Percentiles rank a stretch among this genome's conserved stretches.
Evolutionary conservation across 2,329 filamentous ascomycete genomes (phyloP).

Genomic region (Colletotrichum cereale): DNA sequence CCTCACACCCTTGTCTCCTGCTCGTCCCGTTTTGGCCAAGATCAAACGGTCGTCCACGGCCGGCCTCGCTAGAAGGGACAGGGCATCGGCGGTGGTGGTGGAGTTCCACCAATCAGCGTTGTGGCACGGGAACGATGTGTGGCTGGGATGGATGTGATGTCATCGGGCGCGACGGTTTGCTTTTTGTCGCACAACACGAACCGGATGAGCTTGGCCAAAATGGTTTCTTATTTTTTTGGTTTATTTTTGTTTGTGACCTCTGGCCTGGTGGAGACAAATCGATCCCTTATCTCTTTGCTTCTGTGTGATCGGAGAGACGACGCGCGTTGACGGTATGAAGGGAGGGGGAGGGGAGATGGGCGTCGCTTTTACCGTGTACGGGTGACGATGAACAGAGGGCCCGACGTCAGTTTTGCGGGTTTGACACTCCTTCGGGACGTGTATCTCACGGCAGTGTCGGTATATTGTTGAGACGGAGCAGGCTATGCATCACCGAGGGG

Average conservation of each 20-base stretch:
- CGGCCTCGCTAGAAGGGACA: not conserved
- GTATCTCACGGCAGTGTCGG: not conserved
- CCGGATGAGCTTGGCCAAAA: too few species aligned
- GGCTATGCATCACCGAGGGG: not conserved
- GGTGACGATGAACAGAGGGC: constrained; percentile 5
- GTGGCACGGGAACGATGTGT: constrained; percentile 22
- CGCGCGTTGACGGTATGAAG: not conserved
- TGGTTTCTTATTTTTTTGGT: not conserved
- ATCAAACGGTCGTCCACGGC: not conserved
- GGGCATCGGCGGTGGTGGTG: too few species aligned
- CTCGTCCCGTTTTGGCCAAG: not conserved
- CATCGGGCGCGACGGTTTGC: constrained; percentile 16
- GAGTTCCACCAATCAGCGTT: constrained; percentile 19
- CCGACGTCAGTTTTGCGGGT: constrained; percentile 28
- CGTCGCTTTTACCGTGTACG: constrained; percentile 10
- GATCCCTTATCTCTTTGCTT: not conserved
- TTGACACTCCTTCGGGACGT: not conserved
- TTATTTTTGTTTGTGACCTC: not conserved
- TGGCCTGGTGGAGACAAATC: not conserved
- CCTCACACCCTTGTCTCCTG: constrained; percentile 32
- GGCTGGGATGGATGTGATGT: constrained; percentile 24
- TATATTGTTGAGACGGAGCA: not conserved
- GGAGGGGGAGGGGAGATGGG: not conserved
- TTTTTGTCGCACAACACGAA: too few species aligned
- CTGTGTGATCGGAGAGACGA: not conserved